phyloP scores from a whole-genome alignment of 805 yeast genomes.

The Ogataea chonburiensis region DNA sequence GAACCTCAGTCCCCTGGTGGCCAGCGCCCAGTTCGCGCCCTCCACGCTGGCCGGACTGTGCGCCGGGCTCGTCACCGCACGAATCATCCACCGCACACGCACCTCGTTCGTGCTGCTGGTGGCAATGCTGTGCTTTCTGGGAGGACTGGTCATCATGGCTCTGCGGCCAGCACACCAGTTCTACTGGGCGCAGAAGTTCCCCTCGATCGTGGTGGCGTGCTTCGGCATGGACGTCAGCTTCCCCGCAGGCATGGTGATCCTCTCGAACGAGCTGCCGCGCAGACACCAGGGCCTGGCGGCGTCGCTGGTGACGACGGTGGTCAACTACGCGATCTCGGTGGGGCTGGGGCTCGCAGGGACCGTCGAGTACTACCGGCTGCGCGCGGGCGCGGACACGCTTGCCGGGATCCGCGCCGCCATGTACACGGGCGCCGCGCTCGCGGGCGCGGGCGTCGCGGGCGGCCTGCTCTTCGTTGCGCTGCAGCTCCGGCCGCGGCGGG shows the following conservation, averaged over 20 bases:
- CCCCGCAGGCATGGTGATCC: conserved; percentile 67
- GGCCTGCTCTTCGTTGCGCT: conserved; percentile 9
- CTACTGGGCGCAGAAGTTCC: conserved; percentile 58
- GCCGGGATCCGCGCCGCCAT: conserved; percentile 55
- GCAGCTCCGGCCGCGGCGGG: conserved; percentile 5
- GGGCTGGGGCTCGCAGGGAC: conserved; percentile 71
- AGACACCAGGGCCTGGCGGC: conserved; percentile 79
- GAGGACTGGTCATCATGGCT: conserved; percentile 53
- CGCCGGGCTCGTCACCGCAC: conserved; percentile 55
- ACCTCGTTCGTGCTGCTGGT: conserved; percentile 51
- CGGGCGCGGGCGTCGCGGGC: conserved; percentile 44
- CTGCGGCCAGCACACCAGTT: conserved; percentile 58
- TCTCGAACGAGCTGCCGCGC: conserved; percentile 58
- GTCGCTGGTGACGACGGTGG: conserved; percentile 65
- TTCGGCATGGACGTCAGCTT: conserved; percentile 81
- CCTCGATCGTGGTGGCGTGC: conserved; percentile 52
- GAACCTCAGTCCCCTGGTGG: conserved; percentile 44
- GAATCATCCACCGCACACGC: conserved; percentile 43
- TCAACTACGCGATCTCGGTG: conserved; percentile 70
- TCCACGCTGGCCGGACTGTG: conserved; percentile 50
- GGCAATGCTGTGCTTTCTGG: conserved; percentile 53
- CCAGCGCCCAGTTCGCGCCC: conserved; percentile 47
- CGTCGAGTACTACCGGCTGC: conserved; percentile 48
- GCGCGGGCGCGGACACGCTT: conserved; percentile 30
- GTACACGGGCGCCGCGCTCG: conserved; percentile 61